Evolutionary conservation across 1,139 yeast species (phyloP), one percentile per base, ranked within the genome.

Genomic region (Taiozyma sp.): DNA sequence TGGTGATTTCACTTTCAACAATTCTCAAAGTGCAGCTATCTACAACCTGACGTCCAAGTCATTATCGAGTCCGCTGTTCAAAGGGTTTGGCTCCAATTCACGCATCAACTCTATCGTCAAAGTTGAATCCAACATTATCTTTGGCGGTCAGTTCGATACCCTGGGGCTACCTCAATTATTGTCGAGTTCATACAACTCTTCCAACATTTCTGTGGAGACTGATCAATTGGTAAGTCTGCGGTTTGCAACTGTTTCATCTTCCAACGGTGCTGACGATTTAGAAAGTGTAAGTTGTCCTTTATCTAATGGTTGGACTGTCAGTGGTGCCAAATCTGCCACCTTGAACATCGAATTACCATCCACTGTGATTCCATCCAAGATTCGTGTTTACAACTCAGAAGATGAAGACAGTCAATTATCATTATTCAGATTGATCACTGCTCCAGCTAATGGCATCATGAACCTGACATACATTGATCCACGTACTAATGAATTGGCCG

Each of bases 361-460:
- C 58, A 75, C 76, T 2, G 70, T 85, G 30, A 68, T 72, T 8
- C 97, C 97, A 0, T 81, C 95, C 0, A 86, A 87, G 58, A 75
- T 90, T 16, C 74, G 97, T 54, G 65, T 93, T 8, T 87, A 81
- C 65, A 81, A 89, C 56, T 81, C 90, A 0, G 67, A 68, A 8
- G 68, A 71, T 13, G 72, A 74, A 8, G 74, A 74, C 40, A 72
- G 75, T 48, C 70, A 73, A 45, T 80, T 88, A 5, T 76, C 83
- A 52, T 59, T 77, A 8, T 92, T 91, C 67, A 77, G 97, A 62
- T 73, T 93, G 23, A 72, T 87, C 48, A 83, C 97, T 0, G 73
- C 79, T 51, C 98, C 98, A 1, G 79, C 90, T 44, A 80, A 85
- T 59, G 92, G 98, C 59, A 92, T 92, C 56, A 87, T 93, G 96